Evolutionary conservation across 139 green algal genomes (phyloP), one percentile per base, ranked within the genome.

Genomic region (Tetradesmus obliquus): DNA sequence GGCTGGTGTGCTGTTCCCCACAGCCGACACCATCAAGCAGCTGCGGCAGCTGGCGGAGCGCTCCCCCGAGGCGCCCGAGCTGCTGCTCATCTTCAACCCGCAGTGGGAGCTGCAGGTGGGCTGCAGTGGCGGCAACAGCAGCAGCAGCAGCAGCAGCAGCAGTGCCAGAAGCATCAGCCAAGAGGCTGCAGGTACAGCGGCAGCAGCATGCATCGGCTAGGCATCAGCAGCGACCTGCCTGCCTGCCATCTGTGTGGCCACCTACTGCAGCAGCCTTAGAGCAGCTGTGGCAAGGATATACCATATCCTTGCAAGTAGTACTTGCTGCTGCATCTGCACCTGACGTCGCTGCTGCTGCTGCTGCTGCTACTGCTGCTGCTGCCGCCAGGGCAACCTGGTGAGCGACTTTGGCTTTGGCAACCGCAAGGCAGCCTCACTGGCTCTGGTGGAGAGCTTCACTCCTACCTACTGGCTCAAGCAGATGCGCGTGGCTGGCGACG

Each of bases 11-110:
- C 88, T 99, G 0, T 99, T 99, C 91, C 96, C 97, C 17, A 99
- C 95, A 0, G 95, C 94, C 0, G 90, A 96, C 55, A 96, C 94
- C 9, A 32, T 98, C 55, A 84, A 95, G 82, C 91, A 94, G 72
- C 83, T 97, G 60, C 90, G 76, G 51, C 55, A 94, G 91, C 91
- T 96, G 58, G 93, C 88, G 32, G 91, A 93, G 82, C 79, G 93
- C 20, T 79, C 85, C 12, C 91, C 92, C 7, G 69, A 72, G 6
- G 83, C 84, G 53, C 84, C 95, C 17, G 90, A 93, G 55, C 94
- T 98, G 90, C 69, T 97, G 72, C 80, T 98, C 51, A 95, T 98
- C 79, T 88, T 98, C 58, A 98, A 98, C 92, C 96, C 60, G n/a
- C 89, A 92, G 53, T 92, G 89, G 89, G 89, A 92, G 89, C 51